These are phyloP conservation scores for Blastobotrys capitulatus DNA, from an alignment of 1,139 yeast species.

Conservation along the genomic window DNA sequence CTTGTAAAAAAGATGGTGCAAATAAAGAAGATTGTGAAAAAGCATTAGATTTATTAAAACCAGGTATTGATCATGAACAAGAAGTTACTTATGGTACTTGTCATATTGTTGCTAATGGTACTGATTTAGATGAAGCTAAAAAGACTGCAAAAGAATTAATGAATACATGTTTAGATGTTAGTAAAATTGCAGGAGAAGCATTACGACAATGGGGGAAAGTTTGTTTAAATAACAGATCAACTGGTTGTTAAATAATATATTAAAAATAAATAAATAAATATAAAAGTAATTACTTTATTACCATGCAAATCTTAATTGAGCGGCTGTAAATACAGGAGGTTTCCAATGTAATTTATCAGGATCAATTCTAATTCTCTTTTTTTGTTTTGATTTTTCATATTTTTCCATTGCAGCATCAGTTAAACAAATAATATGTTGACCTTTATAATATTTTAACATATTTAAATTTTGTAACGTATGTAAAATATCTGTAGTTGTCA, in stretches of 20 bases:
- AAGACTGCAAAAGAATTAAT: neutral
- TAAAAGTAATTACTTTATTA: conserved; percentile 27
- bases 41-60: conserved; percentile 1
- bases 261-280: conserved; percentile 2
- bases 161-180: neutral
- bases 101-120: neutral
- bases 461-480: conserved; percentile 90
- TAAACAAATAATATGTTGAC: conserved; percentile 89
- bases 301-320: conserved; percentile 95
- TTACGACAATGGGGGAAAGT: neutral
- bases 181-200: neutral
- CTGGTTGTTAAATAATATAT: conserved; percentile 1
- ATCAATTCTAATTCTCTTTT: conserved; percentile 74
- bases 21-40: conserved; percentile 2
- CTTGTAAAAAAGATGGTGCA: conserved; percentile 1
- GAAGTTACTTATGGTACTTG: conserved; percentile 5
- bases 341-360: conserved; percentile 76
- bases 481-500: conserved; percentile 93
- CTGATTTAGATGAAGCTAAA: neutral
- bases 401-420: conserved; percentile 77
- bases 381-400: conserved; percentile 67
- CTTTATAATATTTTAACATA: conserved; percentile 86
- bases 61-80: conserved; percentile 1
- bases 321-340: conserved; percentile 95
- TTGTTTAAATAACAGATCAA: conserved; percentile 4